Percentiles rank a stretch among this genome's conserved stretches.
Evolutionary conservation across 805 yeast genomes (phyloP).

Genomic region (Candida multigemmis): DNA sequence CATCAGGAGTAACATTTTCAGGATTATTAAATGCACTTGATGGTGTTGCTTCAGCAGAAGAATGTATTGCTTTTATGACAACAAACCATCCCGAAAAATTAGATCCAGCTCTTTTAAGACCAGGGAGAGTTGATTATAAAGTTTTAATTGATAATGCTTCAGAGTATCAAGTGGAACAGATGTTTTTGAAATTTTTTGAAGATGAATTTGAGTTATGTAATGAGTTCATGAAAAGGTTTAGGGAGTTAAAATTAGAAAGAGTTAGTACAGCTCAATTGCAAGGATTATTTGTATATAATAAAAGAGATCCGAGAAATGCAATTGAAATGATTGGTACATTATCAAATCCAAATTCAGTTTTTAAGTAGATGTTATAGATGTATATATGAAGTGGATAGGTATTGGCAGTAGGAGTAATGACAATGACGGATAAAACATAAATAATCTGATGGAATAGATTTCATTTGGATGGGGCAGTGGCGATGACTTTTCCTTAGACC

Average conservation of each 20-base stretch:
- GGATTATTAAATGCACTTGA: slow-evolving; percentile 91
- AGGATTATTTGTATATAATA: slow-evolving; percentile 89
- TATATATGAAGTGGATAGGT: slow-evolving; percentile 1
- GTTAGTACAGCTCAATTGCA: slow-evolving; percentile 93
- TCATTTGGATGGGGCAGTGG: background rate
- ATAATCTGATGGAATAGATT: background rate
- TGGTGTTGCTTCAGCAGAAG: slow-evolving; percentile 97
- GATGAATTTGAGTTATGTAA: slow-evolving; percentile 46
- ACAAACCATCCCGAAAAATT: slow-evolving; percentile 93
- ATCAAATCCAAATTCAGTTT: slow-evolving; percentile 16
- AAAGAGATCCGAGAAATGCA: slow-evolving; percentile 72
- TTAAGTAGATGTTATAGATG: slow-evolving; percentile 4
- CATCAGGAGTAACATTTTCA: slow-evolving; percentile 89
- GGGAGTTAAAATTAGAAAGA: slow-evolving; percentile 32
- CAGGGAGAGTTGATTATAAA: slow-evolving; percentile 89
- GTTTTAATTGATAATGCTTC: slow-evolving; percentile 83
- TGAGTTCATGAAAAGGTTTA: slow-evolving; percentile 36
- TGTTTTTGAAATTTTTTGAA: slow-evolving; percentile 86
- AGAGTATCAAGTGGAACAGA: slow-evolving; percentile 62
- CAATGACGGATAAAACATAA: background rate
- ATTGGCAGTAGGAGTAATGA: slow-evolving; percentile 1
- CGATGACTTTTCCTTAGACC: background rate
- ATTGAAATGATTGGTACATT: slow-evolving; percentile 50
- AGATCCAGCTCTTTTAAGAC: slow-evolving; percentile 89
- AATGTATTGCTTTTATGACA: slow-evolving; percentile 94